A percentile compares a stretch with the other conserved stretches of the same genome.
Conservation (phyloP, 192 early-diverging fungal genomes). For the Entomortierella beljakovae region DNA sequence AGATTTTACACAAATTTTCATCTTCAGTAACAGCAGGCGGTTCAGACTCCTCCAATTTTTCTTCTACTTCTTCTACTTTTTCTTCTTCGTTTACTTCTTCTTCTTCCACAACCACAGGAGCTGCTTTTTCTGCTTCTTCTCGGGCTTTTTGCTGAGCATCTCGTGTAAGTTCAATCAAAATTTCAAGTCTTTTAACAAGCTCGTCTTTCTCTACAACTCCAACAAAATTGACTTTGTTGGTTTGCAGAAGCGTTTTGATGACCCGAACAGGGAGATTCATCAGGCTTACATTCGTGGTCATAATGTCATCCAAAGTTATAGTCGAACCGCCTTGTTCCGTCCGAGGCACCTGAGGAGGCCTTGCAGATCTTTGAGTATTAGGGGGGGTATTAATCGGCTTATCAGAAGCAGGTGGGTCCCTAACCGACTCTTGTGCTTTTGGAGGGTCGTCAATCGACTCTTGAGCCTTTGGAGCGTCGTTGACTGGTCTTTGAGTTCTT, state of each 20-base stretch:
- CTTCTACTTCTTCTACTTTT: too few relatives aligned
- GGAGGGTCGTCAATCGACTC: too few relatives aligned
- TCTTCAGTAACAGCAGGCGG: conserved; percentile 36
- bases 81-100: background rate
- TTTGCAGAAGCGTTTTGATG: conserved; percentile 73
- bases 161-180: conserved; percentile 65
- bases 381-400: background rate
- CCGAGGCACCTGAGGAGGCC: conserved; percentile 19
- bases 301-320: conserved; percentile 25
- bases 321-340: background rate
- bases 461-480: background rate
- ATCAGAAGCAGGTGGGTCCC: too few relatives aligned
- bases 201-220: conserved; percentile 82
- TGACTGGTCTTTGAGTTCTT: background rate
- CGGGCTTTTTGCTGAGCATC: conserved; percentile 13
- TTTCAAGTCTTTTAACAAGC: conserved; percentile 69
- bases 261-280: conserved; percentile 56
- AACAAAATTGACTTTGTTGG: conserved; percentile 71
- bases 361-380: background rate
- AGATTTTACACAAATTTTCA: conserved; percentile 82
- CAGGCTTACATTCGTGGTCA: conserved; percentile 10
- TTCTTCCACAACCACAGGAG: too few relatives aligned
- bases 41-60: background rate
- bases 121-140: background rate
- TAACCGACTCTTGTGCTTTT: too few relatives aligned